Percentiles rank a stretch among this genome's conserved stretches.
phyloP scores from a whole-genome alignment of 2,329 filamentous ascomycete species.

The Aspergillus hiratsukae region DNA sequence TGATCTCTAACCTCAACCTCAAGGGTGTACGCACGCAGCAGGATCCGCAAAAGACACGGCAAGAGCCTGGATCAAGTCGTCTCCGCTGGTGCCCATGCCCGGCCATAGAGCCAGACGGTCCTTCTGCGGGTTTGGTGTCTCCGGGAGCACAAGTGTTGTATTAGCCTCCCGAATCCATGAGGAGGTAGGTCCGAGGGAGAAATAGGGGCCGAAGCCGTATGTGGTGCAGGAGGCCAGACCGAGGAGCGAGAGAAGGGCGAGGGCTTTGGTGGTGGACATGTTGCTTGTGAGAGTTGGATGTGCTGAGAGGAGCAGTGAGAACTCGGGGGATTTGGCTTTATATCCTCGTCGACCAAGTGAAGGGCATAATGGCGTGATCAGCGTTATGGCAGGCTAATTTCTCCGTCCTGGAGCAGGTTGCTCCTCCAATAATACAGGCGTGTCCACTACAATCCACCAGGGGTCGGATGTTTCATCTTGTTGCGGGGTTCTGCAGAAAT shows the following conservation, averaged over 20 bases:
- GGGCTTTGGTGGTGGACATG: constrained; percentile 2
- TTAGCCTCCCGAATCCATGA: constrained; percentile 30
- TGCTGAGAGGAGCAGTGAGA: no score
- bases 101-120: constrained; percentile 32
- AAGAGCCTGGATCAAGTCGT: constrained; percentile 30
- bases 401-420: no score
- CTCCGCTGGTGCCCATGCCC: constrained; percentile 30
- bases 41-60: constrained; percentile 27
- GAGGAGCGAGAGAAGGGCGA: constrained; percentile 13
- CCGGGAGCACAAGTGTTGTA: constrained; percentile 27
- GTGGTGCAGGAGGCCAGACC: constrained; percentile 11
- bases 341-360: no score
- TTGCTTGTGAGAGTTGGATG: background rate
- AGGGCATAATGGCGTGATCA: no score
- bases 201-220: constrained; percentile 27
- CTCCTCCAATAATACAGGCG: no score
- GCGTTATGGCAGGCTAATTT: no score
- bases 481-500: no score
- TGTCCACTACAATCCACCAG: no score
- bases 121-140: constrained; percentile 20
- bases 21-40: constrained; percentile 13
- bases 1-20: background rate
- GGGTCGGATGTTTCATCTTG: no score
- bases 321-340: no score
- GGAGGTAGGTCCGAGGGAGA: constrained; percentile 27